Base-by-base conservation (phyloP, 164 flowering plant species). In the Berberis vulgaris region DNA sequence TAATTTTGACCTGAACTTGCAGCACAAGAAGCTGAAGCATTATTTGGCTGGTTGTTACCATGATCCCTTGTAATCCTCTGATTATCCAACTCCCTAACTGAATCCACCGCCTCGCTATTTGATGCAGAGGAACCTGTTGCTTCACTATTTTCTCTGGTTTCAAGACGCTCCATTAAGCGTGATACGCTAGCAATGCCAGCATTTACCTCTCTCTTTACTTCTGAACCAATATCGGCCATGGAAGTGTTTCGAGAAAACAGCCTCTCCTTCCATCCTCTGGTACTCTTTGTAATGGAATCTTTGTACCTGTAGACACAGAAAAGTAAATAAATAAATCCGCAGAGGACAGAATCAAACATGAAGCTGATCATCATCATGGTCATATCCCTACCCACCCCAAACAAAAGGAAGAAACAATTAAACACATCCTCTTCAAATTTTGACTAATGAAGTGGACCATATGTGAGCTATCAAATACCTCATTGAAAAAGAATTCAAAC, bases 201-300 rank as follows among this genome's bases (percentile, higher is more conserved):
- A 78, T 79, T 79, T 58, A 78, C 78, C 50, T 83, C 89, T 82
- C 88, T 77, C 67, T 70, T 73, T 64, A 73, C 82, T 70, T 84
- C 91, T 70, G 88, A 73, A 62, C 82, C 82, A 62, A 74, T 38
- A 63, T 83, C 88, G 10, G 80, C 57, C 72, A 78, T 67, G 43
- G 91, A 73, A 57, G 79, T 67, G 68, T 57, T 84, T 56, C 88
- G 87, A 66, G 95, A 81, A 69, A 86, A 86, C 67, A 85, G 73
- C 74, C 80, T 82, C 75, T 88, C 95, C 74, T 81, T 86, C 95
- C 87, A 88, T 57, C 91, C 95, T 65, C 85, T 76, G 38, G 95
- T 83, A 63, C 85, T 84, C 82, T 82, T 88, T 9, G 95, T 80
- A 69, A 88, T 82, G 5, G 95, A 79, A 45, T 88, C 95, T 64